Evolutionary conservation across 805 yeast species (phyloP).

Genomic region (Sungouiella blattae): DNA sequence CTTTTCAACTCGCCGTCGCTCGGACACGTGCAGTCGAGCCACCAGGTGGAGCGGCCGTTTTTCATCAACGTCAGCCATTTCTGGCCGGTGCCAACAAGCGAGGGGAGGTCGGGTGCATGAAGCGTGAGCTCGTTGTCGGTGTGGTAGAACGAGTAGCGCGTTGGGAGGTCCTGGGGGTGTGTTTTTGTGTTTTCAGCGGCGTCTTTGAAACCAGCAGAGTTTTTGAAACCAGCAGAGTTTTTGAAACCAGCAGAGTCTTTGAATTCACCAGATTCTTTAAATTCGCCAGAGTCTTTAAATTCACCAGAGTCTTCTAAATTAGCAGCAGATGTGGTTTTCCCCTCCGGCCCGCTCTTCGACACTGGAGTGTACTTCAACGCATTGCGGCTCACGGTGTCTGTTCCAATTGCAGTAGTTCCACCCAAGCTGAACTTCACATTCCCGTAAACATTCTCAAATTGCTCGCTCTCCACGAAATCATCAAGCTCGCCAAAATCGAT

Average conservation of each 20-base stretch:
- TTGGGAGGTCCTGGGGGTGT: not conserved
- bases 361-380: not conserved
- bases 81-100: not conserved
- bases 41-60: slow-evolving; percentile 2
- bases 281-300: too few species aligned
- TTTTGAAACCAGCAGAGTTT: not conserved
- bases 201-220: not conserved
- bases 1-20: slow-evolving; percentile 1
- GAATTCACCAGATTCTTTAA: not conserved
- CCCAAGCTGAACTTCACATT: too few species aligned
- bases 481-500: slow-evolving; percentile 3
- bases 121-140: not conserved
- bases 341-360: too few species aligned
- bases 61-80: not conserved
- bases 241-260: not conserved
- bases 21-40: slow-evolving; percentile 3
- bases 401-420: not conserved
- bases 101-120: slow-evolving; percentile 2
- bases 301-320: too few species aligned
- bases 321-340: too few species aligned
- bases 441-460: too few species aligned
- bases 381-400: not conserved
- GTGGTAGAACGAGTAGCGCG: slow-evolving; percentile 1
- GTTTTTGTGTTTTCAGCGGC: not conserved
- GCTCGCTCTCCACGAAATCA: not conserved